Conservation (phyloP, 345 rosid genomes). For the Eucalyptus rudis region DNA sequence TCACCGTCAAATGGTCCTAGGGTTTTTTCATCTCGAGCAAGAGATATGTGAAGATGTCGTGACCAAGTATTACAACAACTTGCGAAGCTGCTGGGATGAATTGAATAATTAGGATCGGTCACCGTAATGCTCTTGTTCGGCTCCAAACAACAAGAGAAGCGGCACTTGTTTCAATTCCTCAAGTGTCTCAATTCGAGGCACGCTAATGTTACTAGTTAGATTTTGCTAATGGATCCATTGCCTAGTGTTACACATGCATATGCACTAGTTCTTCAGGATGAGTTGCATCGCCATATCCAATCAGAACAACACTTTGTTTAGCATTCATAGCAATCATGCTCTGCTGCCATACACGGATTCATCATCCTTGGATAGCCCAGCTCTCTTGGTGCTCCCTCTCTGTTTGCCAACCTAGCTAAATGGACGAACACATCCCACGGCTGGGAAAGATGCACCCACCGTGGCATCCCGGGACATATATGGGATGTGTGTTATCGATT, state of each 20-base stretch:
- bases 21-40: too few species aligned
- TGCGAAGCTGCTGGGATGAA: not conserved
- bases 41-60: not conserved
- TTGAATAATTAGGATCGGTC: not conserved
- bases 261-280: not conserved
- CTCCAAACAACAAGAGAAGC: not conserved
- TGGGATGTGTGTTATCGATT: not conserved
- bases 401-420: not conserved
- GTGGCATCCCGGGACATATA: not conserved
- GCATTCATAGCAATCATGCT: not conserved
- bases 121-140: not conserved
- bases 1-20: too few species aligned
- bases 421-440: accelerated
- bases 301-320: accelerated
- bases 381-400: not conserved
- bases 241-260: not conserved
- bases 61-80: too few species aligned
- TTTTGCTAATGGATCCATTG: not conserved
- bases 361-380: not conserved
- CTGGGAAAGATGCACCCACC: not conserved
- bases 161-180: not conserved
- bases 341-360: accelerated
- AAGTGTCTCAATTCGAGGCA: not conserved
- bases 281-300: not conserved
- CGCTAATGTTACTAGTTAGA: not conserved